Evolutionary conservation across 768 basidiomycete genomes (phyloP).

Genomic region (Tulasnella sp.): DNA sequence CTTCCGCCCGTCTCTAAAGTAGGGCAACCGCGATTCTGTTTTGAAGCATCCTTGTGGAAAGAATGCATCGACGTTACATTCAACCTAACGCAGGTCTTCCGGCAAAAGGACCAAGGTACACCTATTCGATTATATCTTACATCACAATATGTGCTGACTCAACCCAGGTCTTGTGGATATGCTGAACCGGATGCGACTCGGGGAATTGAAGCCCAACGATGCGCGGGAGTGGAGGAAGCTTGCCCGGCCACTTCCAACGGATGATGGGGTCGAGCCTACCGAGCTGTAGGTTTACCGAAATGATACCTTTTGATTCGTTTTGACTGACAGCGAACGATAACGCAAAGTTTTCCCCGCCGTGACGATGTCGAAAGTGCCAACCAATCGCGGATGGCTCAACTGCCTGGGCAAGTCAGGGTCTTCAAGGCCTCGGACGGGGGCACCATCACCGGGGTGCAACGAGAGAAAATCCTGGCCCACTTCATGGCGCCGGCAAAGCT

Average conservation of each 20-base stretch:
- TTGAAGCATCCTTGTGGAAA: conserved; percentile 80
- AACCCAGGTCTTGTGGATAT: conserved; percentile 84
- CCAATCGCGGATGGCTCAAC: conserved; percentile 55
- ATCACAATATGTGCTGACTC: neutral
- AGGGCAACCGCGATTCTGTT: conserved; percentile 67
- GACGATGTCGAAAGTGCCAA: conserved; percentile 92
- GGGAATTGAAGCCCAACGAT: conserved; percentile 59
- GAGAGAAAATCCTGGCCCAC: conserved; percentile 77
- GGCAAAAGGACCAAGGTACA: conserved; percentile 86
- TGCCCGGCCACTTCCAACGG: conserved; percentile 65
- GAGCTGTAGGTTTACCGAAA: conserved; percentile 63
- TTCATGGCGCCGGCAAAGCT: conserved; percentile 82
- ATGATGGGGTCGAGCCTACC: conserved; percentile 81
- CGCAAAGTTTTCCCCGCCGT: conserved; percentile 76
- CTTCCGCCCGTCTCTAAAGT: conserved; percentile 84
- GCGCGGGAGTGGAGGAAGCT: conserved; percentile 67
- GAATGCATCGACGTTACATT: conserved; percentile 73
- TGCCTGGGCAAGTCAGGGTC: conserved; percentile 43
- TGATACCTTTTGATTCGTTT: conserved; percentile 14
- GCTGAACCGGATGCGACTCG: conserved; percentile 98
- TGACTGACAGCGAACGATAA: neutral
- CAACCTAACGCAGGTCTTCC: conserved; percentile 92
- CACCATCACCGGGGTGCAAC: conserved; percentile 51
- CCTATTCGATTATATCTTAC: conserved; percentile 21
- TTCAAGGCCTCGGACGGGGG: conserved; percentile 68